Evolutionary conservation across 352 stramenopile species (phyloP).

Genomic region (Halophytophthora polymorphica): DNA sequence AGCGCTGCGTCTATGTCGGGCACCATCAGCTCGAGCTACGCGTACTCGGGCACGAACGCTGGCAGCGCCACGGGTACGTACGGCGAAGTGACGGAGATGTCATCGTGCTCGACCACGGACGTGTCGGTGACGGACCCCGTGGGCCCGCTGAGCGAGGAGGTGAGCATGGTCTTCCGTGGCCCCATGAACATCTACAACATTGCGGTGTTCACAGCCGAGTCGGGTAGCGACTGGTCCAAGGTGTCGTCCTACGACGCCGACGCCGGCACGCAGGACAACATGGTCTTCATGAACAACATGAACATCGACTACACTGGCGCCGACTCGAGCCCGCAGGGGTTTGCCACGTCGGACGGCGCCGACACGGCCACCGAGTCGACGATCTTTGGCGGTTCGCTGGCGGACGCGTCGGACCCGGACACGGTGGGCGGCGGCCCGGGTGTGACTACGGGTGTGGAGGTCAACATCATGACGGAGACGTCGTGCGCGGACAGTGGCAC

Average conservation of each 20-base stretch:
- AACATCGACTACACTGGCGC: conserved; percentile 54
- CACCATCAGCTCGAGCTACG: conserved; percentile 49
- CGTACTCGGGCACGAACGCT: conserved; percentile 34
- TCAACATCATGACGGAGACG: conserved; percentile 74
- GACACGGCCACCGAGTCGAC: conserved; percentile 27
- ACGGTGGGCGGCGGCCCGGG: conserved; percentile 42
- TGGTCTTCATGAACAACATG: conserved; percentile 64
- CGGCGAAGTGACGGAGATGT: conserved; percentile 36
- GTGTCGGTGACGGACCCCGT: conserved; percentile 36
- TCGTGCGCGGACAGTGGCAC: conserved; percentile 39
- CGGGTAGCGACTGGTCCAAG: conserved; percentile 33
- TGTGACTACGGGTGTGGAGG: conserved; percentile 58
- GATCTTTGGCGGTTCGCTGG: conserved; percentile 43
- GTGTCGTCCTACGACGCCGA: conserved; percentile 40
- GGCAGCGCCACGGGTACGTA: conserved; percentile 42
- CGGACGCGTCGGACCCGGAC: conserved; percentile 45
- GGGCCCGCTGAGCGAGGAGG: conserved; percentile 50
- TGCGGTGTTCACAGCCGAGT: conserved; percentile 34
- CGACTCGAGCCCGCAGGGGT: conserved; percentile 47
- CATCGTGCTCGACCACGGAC: conserved; percentile 28
- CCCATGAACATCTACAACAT: conserved; percentile 67
- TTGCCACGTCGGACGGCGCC: conserved; percentile 29
- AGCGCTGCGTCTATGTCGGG: conserved; percentile 30
- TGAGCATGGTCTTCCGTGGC: conserved; percentile 53
- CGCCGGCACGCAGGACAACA: conserved; percentile 33